Percentiles rank a stretch among this genome's conserved stretches.
phyloP scores from a whole-genome alignment of 148 eudicot species.

The Vaccinium myrtillus region DNA sequence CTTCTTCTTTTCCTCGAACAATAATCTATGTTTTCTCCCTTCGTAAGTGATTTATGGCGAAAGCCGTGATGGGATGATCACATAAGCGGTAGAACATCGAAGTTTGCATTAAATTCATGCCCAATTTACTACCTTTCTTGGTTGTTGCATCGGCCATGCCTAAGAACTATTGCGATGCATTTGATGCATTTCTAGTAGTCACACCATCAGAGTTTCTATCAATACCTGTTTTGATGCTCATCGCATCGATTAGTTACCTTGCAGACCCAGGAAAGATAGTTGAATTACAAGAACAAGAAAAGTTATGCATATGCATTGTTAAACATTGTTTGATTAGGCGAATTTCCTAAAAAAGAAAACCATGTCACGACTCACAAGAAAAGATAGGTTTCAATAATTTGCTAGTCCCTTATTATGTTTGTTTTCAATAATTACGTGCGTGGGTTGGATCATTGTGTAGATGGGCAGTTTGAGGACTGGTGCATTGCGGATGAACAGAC shows the following conservation, averaged over 20 bases:
- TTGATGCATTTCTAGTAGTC: not conserved
- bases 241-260: not conserved
- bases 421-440: too few species aligned
- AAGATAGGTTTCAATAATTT: not conserved
- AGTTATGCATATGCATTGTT: not conserved
- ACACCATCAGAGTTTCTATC: not conserved
- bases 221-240: not conserved
- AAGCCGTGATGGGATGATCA: not conserved
- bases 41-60: not conserved
- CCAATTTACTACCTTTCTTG: not conserved
- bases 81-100: not conserved
- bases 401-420: too few species aligned
- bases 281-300: not conserved
- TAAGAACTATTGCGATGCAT: not conserved
- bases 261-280: not conserved
- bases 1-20: not conserved
- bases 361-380: too few species aligned
- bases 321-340: not conserved
- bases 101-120: not conserved
- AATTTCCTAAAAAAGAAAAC: not conserved
- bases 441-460: constrained; percentile 21
- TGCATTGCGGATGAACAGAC: constrained; percentile 74
- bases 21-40: not conserved
- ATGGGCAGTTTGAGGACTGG: constrained; percentile 61
- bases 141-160: not conserved